Conservation (phyloP, 1,284 basidiomycete species). For the Trametes versicolor region DNA sequence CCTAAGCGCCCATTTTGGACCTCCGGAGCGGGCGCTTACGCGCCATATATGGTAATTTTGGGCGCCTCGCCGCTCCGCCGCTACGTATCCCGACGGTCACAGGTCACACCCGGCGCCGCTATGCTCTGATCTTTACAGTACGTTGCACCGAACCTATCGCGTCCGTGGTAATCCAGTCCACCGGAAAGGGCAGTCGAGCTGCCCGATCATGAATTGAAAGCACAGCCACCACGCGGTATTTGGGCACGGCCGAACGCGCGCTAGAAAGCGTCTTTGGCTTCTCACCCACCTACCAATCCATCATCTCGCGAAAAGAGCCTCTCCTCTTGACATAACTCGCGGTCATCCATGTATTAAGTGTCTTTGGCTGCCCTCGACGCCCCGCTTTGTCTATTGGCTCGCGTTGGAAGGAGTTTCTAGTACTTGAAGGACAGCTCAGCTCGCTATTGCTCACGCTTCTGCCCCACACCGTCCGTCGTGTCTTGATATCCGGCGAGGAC, state of each 20-base stretch:
- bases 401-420: neutral
- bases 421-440: neutral
- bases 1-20: too few species aligned
- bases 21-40: too few species aligned
- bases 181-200: too few species aligned
- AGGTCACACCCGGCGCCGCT: too few species aligned
- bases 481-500: neutral
- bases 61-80: too few species aligned
- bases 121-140: too few species aligned
- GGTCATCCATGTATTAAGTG: neutral
- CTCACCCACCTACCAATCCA: conserved; percentile 5
- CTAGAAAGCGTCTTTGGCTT: conserved; percentile 7
- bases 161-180: too few species aligned
- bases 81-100: too few species aligned
- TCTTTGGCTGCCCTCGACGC: neutral
- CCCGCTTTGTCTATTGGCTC: neutral
- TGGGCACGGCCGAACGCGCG: conserved; percentile 2
- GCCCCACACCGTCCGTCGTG: neutral
- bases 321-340: neutral
- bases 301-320: conserved; percentile 1
- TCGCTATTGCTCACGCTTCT: neutral
- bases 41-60: too few species aligned
- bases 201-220: neutral
- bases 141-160: too few species aligned
- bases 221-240: conserved; percentile 22